Conservation (phyloP, 371 early-diverging fungal species). For the Gilbertella persicaria region DNA sequence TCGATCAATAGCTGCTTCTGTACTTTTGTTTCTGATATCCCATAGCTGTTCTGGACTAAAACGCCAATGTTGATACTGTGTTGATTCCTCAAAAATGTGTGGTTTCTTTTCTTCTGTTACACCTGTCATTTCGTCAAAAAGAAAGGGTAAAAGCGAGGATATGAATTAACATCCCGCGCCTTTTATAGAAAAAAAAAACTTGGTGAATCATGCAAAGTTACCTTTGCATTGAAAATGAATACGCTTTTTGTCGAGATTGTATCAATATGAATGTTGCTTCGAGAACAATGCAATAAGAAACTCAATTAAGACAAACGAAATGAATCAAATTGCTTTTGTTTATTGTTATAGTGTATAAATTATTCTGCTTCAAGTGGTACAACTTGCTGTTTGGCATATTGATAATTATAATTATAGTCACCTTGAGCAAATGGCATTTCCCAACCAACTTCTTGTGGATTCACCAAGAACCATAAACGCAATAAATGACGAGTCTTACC, state of each 20-base stretch:
- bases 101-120: slow-evolving; percentile 23
- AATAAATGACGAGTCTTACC: slow-evolving; percentile 38
- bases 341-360: not conserved
- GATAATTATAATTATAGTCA: slow-evolving; percentile 34
- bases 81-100: slow-evolving; percentile 46
- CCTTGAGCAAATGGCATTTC: slow-evolving; percentile 37
- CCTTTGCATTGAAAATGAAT: no score
- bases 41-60: slow-evolving; percentile 61
- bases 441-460: slow-evolving; percentile 37
- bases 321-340: not conserved
- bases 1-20: slow-evolving; percentile 58
- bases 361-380: slow-evolving; percentile 48
- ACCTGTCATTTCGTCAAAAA: not conserved
- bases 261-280: no score
- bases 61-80: slow-evolving; percentile 79
- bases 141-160: no score
- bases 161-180: no score
- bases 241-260: no score
- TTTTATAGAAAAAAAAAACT: no score
- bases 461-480: slow-evolving; percentile 42
- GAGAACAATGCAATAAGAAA: no score
- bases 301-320: not conserved
- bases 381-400: slow-evolving; percentile 19
- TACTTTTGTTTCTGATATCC: slow-evolving; percentile 61
- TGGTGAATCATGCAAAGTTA: no score